These are phyloP conservation scores for Ocimum tenuiflorum DNA, from an alignment of 257 asterid species.

Conservation along the genomic window DNA sequence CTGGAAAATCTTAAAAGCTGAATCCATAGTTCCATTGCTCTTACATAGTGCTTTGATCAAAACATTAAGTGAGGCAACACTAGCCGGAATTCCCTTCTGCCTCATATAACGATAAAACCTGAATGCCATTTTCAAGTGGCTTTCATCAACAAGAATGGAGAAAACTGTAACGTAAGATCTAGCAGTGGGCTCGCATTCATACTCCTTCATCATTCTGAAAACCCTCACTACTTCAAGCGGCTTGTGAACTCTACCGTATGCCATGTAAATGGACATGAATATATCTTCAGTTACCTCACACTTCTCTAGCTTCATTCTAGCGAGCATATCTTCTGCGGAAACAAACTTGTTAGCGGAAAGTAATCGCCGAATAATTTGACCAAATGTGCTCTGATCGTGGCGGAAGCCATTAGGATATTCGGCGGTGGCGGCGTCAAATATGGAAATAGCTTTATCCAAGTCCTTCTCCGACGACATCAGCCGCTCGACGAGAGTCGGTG, in stretches of 20 bases:
- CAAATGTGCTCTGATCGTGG: slow-evolving; percentile 57
- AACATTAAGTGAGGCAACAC: slow-evolving; percentile 61
- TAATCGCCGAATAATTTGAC: slow-evolving; percentile 47
- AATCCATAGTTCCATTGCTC: slow-evolving; percentile 55
- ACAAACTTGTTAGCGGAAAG: slow-evolving; percentile 64
- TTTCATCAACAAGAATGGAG: slow-evolving; percentile 70
- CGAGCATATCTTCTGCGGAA: slow-evolving; percentile 61
- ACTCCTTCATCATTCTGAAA: slow-evolving; percentile 62
- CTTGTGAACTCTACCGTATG: slow-evolving; percentile 80
- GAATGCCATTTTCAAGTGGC: slow-evolving; percentile 71
- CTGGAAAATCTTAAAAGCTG: slow-evolving; percentile 57
- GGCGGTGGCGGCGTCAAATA: slow-evolving; percentile 83
- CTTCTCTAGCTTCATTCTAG: slow-evolving; percentile 64
- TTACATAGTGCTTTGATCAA: slow-evolving; percentile 82
- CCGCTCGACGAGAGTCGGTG: slow-evolving; percentile 65
- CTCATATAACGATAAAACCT: slow-evolving; percentile 69
- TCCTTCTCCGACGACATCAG: slow-evolving; percentile 64
- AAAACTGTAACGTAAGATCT: slow-evolving; percentile 69
- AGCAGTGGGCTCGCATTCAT: slow-evolving; percentile 57
- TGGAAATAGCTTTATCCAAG: slow-evolving; percentile 59
- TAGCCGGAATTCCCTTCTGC: slow-evolving; percentile 55
- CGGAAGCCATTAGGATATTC: slow-evolving; percentile 71
- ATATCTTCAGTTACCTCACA: slow-evolving; percentile 52
- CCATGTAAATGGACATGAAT: slow-evolving; percentile 54
- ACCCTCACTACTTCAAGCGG: slow-evolving; percentile 70